Evolutionary conservation across 202 grass and related monocot species (phyloP), one percentile per base, ranked within the genome.

Genomic region (Schoenoplectus tabernaemontani): DNA sequence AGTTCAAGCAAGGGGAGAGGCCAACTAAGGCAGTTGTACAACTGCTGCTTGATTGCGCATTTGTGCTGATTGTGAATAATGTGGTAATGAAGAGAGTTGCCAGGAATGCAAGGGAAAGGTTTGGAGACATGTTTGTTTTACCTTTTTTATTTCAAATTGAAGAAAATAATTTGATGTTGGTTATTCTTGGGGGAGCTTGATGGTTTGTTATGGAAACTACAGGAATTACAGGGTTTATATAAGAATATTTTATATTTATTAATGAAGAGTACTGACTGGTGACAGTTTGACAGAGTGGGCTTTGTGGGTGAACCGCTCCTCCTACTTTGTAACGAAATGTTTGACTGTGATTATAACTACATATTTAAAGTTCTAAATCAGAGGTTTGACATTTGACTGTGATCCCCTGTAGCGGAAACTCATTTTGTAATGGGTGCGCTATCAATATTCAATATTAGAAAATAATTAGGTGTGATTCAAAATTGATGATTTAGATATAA

Each of bases 1-100:
- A 95, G 77, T 69, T 83, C 3, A 95, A 80, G 87, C 92, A 91
- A 30, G 89, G 87, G 13, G 85, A 89, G 64, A 95, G 62, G 89
- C 81, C 43, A 51, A 89, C 78, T 36, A 89, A 71, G 59, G 70
- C 84, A 56, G 79, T 23, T 56, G 83, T 88, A 72, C 92, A 91
- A 39, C 23, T 37, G 79, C 64, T 83, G 83, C 53, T 79, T 15
- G 86, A 82, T 76, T 91, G 92, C 32, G 85, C 92, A 19, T 41
- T 32, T 58, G 83, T 84, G 67, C 84, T 43, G 28, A 36, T 68
- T 34, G 33, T 9, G 59, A 86, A 17, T 11, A 82, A 0, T 59
- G 23, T 9, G 0, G 56, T 81, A n/a, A 81, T 34, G 10, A 62
- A 9, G 19, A 62, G 0, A 15, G 37, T 84, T 61, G 57, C 63